These are phyloP conservation scores for Cystofilobasidium bisporidii DNA, from an alignment of 768 basidiomycete species.

Conservation along the genomic window DNA sequence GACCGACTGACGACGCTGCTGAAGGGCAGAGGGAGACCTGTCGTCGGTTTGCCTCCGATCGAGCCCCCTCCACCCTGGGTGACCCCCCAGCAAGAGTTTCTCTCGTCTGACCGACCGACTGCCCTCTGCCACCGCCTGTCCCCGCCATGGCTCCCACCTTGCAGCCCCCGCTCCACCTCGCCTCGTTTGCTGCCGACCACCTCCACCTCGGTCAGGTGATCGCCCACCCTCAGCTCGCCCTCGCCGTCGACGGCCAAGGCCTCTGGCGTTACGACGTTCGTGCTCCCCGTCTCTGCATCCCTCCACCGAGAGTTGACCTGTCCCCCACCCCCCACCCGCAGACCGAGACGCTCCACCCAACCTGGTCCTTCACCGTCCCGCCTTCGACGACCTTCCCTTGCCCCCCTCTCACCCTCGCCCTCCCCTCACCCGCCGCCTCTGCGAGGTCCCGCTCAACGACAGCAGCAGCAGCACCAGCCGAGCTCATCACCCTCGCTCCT, in stretches of 20 bases:
- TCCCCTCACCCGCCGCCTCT: too few species aligned
- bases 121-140: too few species aligned
- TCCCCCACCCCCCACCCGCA: too few species aligned
- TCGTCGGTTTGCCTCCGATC: too few species aligned
- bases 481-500: background rate
- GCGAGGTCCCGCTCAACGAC: too few species aligned
- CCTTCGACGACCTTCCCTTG: slow-evolving; percentile 21
- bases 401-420: slow-evolving; percentile 13
- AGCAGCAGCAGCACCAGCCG: background rate
- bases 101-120: too few species aligned
- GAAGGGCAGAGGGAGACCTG: too few species aligned
- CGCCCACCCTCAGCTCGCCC: slow-evolving; percentile 19
- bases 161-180: slow-evolving; percentile 16
- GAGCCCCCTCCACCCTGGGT: too few species aligned
- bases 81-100: too few species aligned
- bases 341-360: slow-evolving; percentile 13
- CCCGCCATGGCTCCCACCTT: slow-evolving; percentile 18
- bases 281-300: background rate
- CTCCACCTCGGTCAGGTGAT: slow-evolving; percentile 10
- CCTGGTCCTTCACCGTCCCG: slow-evolving; percentile 24
- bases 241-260: slow-evolving; percentile 24
- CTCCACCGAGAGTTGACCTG: too few species aligned
- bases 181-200: slow-evolving; percentile 14
- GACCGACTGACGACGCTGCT: too few species aligned
- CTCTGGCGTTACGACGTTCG: slow-evolving; percentile 26